Base-by-base conservation (phyloP, 2,329 filamentous ascomycete species). In the Coniochaeta sp. region DNA sequence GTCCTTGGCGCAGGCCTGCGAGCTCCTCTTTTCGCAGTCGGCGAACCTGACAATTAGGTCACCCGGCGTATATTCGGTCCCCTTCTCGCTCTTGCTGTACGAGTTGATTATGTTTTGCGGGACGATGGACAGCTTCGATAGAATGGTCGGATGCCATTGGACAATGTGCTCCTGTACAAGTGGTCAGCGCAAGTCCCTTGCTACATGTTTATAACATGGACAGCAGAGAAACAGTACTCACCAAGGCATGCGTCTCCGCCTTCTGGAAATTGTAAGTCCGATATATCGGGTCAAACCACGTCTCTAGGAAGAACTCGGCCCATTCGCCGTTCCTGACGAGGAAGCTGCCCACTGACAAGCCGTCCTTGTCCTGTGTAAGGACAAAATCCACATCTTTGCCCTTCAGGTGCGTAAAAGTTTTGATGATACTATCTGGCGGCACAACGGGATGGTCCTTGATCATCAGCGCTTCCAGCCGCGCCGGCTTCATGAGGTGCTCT, bases 71-170 rank as follows among this genome's bases (percentile, higher is more conserved):
- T 92, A 98, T 56, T 83, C 79, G 17, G 83, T 84, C 58, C 88
- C 87, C 61, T 79, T 73, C 24, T 76, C 74, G 47, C 72, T 70
- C 58, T 76, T 75, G 63, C 81, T 87, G 74, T 97, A 98, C 0
- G 90, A 84, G 70, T 96, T 96, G 71, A 99, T 77, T 36, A 82
- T 80, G 58, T 88, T 84, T 74, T 99, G 95, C 2, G 93, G 92
- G n/a, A 99, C 81, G 24, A 99, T 80, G 1, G 90, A 93, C 63
- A 98, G 78, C 71, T 92, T 95, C 40, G 93, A 91, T 12, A 99
- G 83, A 52, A 99, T 89, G 0, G 95, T 99, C 31, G 93, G 92
- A 71, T 99, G 95, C 96, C 95, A 99, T 79, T 96, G 93, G 36
- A 91, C 86, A 66, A 93, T 89, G 71, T 95, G 90, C 75, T 93